Conservation (phyloP, 352 stramenopile genomes). For the Elongisporangium undulatum region DNA sequence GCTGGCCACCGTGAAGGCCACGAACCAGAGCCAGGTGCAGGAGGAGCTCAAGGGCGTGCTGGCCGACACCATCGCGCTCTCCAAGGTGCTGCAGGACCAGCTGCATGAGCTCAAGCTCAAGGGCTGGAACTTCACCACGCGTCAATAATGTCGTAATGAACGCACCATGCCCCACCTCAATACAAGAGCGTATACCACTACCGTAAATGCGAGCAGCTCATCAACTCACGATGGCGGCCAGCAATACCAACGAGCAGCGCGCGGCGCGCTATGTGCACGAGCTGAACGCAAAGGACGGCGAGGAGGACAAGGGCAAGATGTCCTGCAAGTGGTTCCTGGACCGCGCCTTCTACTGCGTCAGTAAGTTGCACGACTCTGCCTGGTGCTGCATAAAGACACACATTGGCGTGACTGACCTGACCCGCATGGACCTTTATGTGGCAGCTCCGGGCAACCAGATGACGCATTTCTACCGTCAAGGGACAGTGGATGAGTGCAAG, state of each 20-base stretch:
- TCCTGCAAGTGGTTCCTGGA: conserved; percentile 79
- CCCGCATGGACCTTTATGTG: neutral
- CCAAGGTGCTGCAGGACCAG: conserved; percentile 69
- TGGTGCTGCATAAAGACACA: neutral
- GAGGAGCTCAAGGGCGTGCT: conserved; percentile 67
- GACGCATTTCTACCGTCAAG: conserved; percentile 77
- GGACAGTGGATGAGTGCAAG: conserved; percentile 72
- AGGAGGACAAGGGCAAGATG: conserved; percentile 39
- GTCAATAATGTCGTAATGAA: conserved; percentile 15
- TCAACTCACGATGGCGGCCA: conserved; percentile 1
- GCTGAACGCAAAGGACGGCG: conserved; percentile 21
- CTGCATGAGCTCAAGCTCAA: conserved; percentile 80
- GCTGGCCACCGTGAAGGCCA: conserved; percentile 20
- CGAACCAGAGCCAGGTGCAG: conserved; percentile 54
- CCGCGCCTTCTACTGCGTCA: conserved; percentile 78
- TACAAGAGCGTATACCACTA: neutral
- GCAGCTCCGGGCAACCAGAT: conserved; percentile 75
- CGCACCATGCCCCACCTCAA: conserved; percentile 6
- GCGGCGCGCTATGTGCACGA: conserved; percentile 63
- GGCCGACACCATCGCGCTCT: conserved; percentile 58
- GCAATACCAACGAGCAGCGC: conserved; percentile 41
- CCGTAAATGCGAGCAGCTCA: neutral
- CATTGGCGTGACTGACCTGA: neutral
- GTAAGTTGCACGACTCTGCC: conserved; percentile 34
- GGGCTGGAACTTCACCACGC: conserved; percentile 58